Evolutionary conservation across 331 rosid genomes (phyloP).

Genomic region (Ulmus americana): DNA sequence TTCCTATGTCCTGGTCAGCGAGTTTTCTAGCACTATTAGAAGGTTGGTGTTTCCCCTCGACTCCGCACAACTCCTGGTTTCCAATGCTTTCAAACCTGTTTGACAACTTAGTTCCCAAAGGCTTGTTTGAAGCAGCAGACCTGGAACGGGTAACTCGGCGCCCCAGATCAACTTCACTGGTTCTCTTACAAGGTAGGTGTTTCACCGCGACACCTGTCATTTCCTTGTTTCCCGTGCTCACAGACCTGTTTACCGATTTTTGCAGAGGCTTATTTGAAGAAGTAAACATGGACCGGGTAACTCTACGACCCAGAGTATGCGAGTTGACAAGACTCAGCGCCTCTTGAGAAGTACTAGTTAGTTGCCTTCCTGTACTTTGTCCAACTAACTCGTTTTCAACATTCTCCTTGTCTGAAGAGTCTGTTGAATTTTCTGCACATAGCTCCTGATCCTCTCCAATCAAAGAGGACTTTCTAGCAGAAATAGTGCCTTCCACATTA

Average conservation of each 20-base stretch:
- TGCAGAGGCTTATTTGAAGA: slow-evolving; percentile 17
- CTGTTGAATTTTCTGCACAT: slow-evolving; percentile 22
- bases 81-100: too few species aligned
- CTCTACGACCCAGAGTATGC: slow-evolving; percentile 25
- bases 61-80: too few species aligned
- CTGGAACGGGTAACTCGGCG: too few species aligned
- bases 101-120: too few species aligned
- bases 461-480: slow-evolving; percentile 27
- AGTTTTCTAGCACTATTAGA: too few species aligned
- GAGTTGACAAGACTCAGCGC: slow-evolving; percentile 24
- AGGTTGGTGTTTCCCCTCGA: too few species aligned
- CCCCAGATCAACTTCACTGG: not conserved
- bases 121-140: too few species aligned
- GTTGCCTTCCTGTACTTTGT: slow-evolving; percentile 24
- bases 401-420: slow-evolving; percentile 31
- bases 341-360: slow-evolving; percentile 24
- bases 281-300: slow-evolving; percentile 10
- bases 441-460: slow-evolving; percentile 25
- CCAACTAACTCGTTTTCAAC: slow-evolving; percentile 29
- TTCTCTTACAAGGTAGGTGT: slow-evolving; percentile 19
- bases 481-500: slow-evolving; percentile 15
- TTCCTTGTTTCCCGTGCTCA: slow-evolving; percentile 17
- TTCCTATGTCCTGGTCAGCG: not conserved
- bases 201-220: slow-evolving; percentile 28
- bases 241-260: slow-evolving; percentile 20